Conservation (phyloP, 345 rosid genomes). For the Aethionema arabicum region DNA sequence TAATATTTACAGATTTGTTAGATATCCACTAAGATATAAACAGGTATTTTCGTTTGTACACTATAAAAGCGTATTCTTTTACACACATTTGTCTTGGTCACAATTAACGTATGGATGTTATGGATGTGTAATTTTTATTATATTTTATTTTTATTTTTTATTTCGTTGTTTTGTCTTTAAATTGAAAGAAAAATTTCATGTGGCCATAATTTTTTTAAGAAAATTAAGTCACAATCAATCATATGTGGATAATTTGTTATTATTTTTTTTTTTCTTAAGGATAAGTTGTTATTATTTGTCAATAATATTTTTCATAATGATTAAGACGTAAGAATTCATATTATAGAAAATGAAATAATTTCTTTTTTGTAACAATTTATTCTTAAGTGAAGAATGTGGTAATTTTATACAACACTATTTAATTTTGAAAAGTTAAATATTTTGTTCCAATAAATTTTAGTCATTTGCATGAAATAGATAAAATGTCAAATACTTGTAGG, state of each 20-base stretch:
- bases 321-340: no score
- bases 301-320: no score
- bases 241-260: slow-evolving; percentile 6
- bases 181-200: slow-evolving; percentile 25
- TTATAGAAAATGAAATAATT: no score
- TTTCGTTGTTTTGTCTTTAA: not conserved
- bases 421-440: no score
- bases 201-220: slow-evolving; percentile 27
- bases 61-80: slow-evolving; percentile 6
- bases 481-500: no score
- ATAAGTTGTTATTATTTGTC: not conserved
- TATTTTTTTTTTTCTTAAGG: slow-evolving; percentile 2
- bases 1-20: no score
- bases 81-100: slow-evolving; percentile 34
- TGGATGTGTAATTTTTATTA: slow-evolving; percentile 29
- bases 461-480: no score
- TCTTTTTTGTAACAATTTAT: no score
- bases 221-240: slow-evolving; percentile 21
- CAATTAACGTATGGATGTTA: slow-evolving; percentile 19
- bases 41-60: not conserved
- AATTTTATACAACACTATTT: no score
- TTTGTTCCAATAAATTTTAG: no score
- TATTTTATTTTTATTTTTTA: slow-evolving; percentile 19
- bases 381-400: no score
- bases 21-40: slow-evolving; percentile 20